phyloP scores from a whole-genome alignment of 2,329 filamentous ascomycete species.

The Colletotrichum orbiculare region DNA sequence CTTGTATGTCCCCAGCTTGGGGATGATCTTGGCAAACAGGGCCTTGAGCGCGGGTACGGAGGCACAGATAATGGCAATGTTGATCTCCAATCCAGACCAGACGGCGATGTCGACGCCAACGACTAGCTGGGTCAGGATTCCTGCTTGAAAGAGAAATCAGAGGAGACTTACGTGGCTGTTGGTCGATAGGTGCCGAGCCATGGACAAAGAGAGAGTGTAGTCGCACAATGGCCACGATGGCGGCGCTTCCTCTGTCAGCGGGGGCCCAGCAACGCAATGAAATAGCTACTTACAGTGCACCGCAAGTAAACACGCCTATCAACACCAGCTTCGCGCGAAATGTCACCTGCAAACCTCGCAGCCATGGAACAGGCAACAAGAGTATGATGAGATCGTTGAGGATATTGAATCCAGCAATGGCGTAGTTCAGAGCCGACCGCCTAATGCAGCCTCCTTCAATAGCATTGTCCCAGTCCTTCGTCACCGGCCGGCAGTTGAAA shows the following conservation, averaged over 20 bases:
- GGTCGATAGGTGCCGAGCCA: conserved; percentile 1
- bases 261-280: not conserved
- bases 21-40: conserved; percentile 42
- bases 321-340: conserved; percentile 54
- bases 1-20: conserved; percentile 21
- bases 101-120: conserved; percentile 14
- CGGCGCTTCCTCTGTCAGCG: not conserved
- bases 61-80: conserved; percentile 48
- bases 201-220: conserved; percentile 1
- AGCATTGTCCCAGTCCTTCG: conserved; percentile 42
- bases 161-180: not conserved
- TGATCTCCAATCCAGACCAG: conserved; percentile 48
- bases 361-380: conserved; percentile 44
- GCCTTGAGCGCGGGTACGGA: conserved; percentile 49
- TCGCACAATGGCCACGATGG: conserved; percentile 11
- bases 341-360: conserved; percentile 50
- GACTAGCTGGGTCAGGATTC: not conserved
- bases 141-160: not conserved
- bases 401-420: conserved; percentile 47
- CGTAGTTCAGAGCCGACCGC: conserved; percentile 39
- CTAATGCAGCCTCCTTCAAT: conserved; percentile 42
- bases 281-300: conserved; percentile 46
- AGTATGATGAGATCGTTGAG: conserved; percentile 45
- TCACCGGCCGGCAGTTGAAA: conserved; percentile 43
- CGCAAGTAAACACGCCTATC: conserved; percentile 51